Evolutionary conservation across 2,329 filamentous ascomycete species (phyloP), one percentile per base, ranked within the genome.

Genomic region (Thelonectria rubi): DNA sequence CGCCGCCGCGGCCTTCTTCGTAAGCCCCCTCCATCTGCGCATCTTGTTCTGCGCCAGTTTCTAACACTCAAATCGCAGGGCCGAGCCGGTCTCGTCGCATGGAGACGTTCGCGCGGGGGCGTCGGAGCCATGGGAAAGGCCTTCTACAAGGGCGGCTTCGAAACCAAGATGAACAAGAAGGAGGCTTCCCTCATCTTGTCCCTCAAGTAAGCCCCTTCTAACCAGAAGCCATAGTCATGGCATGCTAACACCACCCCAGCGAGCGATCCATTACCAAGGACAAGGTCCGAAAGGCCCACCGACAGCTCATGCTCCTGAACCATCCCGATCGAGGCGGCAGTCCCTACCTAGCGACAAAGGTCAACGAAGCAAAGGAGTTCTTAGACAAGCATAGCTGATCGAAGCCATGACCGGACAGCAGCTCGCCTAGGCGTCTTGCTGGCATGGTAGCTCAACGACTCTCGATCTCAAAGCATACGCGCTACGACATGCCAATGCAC

Each of bases 131-230:
- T 97, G 70, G 95, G 95, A 72, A 93, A 94, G 78, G 89, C 93
- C 43, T 99, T 93, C 76, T 98, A 97, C 85, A 99, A 98, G 80
- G 95, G 95, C 69, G 95, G 95, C n/a, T 99, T 99, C 76, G 95
- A 99, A 81, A 84, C 88, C 63, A 91, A 91, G 79, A 99, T 99
- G 94, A 97, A 88, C 77, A 88, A 91, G 77, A 89, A 91, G 77
- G 95, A 99, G 80, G 95, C 95, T 20, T 86, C 93, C 5, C 81
- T 99, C 70, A 97, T 99, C 63, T 82, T 99, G 50, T 91, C 95
- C 67, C 88, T 98, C 64, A 92, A 89, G 94, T 97, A 87, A 50
- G 80, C 32, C 24, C 14, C 10, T 0, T 2, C 42, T 24, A 3
- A 15, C 24, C 39, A 39, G 8, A 5, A 12, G 40, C 9, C 11